Conservation (phyloP, 2,329 filamentous ascomycete genomes). For the Aspergillus quadrilineatus region DNA sequence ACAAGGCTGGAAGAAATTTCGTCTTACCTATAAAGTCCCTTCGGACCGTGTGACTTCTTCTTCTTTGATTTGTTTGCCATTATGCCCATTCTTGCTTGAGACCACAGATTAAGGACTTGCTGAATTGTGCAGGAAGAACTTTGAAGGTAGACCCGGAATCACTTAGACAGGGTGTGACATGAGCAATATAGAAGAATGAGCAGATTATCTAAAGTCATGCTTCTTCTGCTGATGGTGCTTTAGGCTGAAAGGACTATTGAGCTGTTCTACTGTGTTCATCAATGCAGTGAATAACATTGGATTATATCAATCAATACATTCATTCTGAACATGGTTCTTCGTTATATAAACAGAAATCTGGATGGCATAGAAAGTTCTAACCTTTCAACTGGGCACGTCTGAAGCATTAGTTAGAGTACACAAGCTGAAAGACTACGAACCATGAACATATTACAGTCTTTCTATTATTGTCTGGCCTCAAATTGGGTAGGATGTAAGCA, state of each 20-base stretch:
- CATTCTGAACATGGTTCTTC: too few relatives aligned
- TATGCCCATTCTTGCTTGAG: not conserved
- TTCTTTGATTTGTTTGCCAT: constrained; percentile 7
- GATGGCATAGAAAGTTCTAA: too few relatives aligned
- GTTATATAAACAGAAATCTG: too few relatives aligned
- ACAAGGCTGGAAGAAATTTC: not conserved
- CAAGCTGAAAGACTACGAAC: too few relatives aligned
- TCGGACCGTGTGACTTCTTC: constrained; percentile 3
- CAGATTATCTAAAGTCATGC: not conserved
- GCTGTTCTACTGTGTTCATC: not conserved
- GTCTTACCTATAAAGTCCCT: constrained; percentile 6
- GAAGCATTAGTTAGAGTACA: too few relatives aligned
- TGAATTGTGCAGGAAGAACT: not conserved
- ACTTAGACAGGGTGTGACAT: not conserved
- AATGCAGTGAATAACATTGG: not conserved
- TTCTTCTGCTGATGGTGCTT: not conserved
- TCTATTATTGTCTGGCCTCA: not conserved
- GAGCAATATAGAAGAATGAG: not conserved
- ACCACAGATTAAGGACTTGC: not conserved
- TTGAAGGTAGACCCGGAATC: not conserved
- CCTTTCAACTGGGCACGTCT: too few relatives aligned
- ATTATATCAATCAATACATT: not conserved
- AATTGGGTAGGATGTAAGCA: not conserved
- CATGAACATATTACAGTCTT: too few relatives aligned
- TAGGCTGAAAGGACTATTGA: not conserved